Evolutionary conservation across 2,329 filamentous ascomycete species (phyloP).

Genomic region (Penicillium crustosum): DNA sequence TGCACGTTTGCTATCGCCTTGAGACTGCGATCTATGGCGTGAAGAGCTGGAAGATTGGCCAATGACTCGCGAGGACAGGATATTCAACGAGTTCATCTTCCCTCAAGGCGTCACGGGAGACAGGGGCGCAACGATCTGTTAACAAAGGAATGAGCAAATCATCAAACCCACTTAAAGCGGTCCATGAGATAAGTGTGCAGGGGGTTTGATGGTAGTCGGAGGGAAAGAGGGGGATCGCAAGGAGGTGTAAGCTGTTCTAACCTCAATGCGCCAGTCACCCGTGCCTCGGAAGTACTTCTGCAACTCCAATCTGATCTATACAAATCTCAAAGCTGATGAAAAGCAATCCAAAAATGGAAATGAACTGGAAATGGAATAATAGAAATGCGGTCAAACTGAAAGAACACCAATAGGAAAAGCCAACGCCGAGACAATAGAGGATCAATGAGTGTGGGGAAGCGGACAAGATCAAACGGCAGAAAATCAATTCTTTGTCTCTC

Average conservation of each 20-base stretch:
- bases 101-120: conserved; percentile 50
- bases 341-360: background rate
- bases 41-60: conserved; percentile 56
- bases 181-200: conserved; percentile 13
- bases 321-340: conserved; percentile 1
- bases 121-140: conserved; percentile 39
- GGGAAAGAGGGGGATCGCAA: conserved; percentile 17
- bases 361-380: background rate
- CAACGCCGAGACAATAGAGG: conserved; percentile 11
- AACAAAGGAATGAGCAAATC: conserved; percentile 19
- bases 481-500: conserved; percentile 28
- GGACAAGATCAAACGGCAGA: conserved; percentile 28
- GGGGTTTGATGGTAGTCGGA: conserved; percentile 8
- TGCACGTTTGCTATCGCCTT: conserved; percentile 46
- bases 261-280: conserved; percentile 44
- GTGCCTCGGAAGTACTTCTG: conserved; percentile 29
- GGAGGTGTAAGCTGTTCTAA: conserved; percentile 29
- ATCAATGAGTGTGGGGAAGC: conserved; percentile 29
- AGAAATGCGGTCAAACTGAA: conserved; percentile 10
- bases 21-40: conserved; percentile 56
- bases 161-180: conserved; percentile 16
- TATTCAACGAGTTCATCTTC: conserved; percentile 96
- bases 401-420: conserved; percentile 5
- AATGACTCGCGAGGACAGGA: conserved; percentile 81
- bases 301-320: conserved; percentile 16